A percentile compares a stretch with the other conserved stretches of the same genome.
Conservation (phyloP, 257 asterid genomes). For the Scutellaria barbata region DNA sequence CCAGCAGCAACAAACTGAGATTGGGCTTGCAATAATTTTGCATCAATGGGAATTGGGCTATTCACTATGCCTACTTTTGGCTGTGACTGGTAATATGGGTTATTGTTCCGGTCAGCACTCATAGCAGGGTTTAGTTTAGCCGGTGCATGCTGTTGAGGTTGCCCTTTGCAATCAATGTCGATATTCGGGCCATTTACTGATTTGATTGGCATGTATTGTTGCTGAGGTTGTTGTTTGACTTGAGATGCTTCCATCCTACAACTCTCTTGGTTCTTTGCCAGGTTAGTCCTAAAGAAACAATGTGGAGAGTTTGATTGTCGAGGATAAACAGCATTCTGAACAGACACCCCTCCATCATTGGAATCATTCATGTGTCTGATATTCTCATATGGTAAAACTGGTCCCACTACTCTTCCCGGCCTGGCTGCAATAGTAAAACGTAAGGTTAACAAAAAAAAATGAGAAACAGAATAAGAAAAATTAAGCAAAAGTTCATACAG, state of each 20-base stretch:
- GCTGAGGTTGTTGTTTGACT: slow-evolving; percentile 37
- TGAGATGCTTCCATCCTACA: slow-evolving; percentile 43
- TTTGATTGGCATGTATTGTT: slow-evolving; percentile 37
- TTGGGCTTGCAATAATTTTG: slow-evolving; percentile 74
- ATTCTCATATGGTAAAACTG: slow-evolving; percentile 65
- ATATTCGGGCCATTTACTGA: slow-evolving; percentile 26
- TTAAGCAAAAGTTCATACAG: background rate
- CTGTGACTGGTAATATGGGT: slow-evolving; percentile 58
- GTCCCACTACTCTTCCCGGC: slow-evolving; percentile 71
- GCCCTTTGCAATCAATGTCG: slow-evolving; percentile 41
- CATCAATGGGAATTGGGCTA: slow-evolving; percentile 60
- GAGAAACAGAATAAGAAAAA: background rate
- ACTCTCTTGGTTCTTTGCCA: slow-evolving; percentile 52
- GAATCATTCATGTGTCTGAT: slow-evolving; percentile 40
- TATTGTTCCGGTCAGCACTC: slow-evolving; percentile 49
- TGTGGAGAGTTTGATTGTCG: slow-evolving; percentile 50
- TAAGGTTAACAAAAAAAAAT: slow-evolving; percentile 18
- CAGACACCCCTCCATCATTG: slow-evolving; percentile 39
- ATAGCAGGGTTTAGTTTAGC: slow-evolving; percentile 43
- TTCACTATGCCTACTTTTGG: slow-evolving; percentile 50
- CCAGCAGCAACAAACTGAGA: slow-evolving; percentile 63
- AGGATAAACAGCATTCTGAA: slow-evolving; percentile 41
- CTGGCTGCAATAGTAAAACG: slow-evolving; percentile 48
- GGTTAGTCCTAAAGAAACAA: slow-evolving; percentile 43
- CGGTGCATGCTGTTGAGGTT: slow-evolving; percentile 33